Base-by-base conservation (phyloP, 148 eudicot species). In the Amaranthus hypochondriacus region DNA sequence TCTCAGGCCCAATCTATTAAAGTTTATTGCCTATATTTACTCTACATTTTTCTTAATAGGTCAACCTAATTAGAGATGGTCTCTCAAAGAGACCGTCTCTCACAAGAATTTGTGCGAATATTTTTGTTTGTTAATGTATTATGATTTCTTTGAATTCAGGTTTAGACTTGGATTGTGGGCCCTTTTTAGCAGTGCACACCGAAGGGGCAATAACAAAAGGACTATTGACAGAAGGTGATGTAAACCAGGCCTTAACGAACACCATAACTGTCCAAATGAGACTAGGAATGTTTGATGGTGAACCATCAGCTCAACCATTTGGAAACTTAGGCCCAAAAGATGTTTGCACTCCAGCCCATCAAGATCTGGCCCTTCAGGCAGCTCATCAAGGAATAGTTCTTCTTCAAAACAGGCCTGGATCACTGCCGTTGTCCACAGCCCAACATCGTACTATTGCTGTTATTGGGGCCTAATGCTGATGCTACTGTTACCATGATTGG, bases 81-180 rank as follows among this genome's bases (percentile, higher is more conserved):
- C 18, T 18, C 18, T 18, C 18, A 0, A 18, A 18, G 18, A 18
- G 18, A 18, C 18, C 18, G 18, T 18, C 18, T 18, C 18, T 18
- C 18, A 18, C 18, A 18, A 18, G 18, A 18, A 18, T 18, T 18
- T 18, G 18, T 18, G 18, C 18, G 18, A 18, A 18, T 18, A 18
- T 18, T 18, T 18, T 18, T 18, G 18, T 18, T 18, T 18, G 18
- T 18, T 18, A 18, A 18, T 18, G 18, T 18, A 18, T 18, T 18
- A 18, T 18, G 18, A 18, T 18, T 18, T 18, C 18, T 18, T 18
- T 18, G 39, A 28, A 28, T 28, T 28, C 39, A 28, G 39, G 97
- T 12, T 71, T 93, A 79, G 97, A 95, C 71, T 90, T 95, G 89
- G 97, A 95, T 63, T 95, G 99, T 79, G 99, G 99, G 79, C 97